These are phyloP conservation scores for Aspergillus chevalieri DNA, from an alignment of 2,329 filamentous ascomycete genomes.

Conservation along the genomic window DNA sequence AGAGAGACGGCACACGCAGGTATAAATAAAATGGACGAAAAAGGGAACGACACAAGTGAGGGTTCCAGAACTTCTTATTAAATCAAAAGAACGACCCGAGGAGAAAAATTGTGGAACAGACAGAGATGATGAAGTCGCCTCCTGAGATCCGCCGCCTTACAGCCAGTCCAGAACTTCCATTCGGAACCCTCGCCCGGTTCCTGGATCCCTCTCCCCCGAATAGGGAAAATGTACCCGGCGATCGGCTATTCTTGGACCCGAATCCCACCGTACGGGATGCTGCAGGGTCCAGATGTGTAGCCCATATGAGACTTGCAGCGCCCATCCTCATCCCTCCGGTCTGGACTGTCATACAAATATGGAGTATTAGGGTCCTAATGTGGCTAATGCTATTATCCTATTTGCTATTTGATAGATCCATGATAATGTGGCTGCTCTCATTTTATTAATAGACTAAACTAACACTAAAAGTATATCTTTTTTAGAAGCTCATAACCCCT, in stretches of 20 bases:
- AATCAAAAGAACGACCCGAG: too few species aligned
- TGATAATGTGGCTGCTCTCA: too few species aligned
- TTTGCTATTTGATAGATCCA: too few species aligned
- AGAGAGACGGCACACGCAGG: too few species aligned
- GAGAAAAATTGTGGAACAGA: too few species aligned
- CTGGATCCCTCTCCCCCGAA: background rate
- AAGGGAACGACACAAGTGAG: background rate
- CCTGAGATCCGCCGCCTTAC: background rate
- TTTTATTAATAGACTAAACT: background rate
- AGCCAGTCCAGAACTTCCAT: background rate
- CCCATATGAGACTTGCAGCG: background rate
- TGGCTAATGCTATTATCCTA: too few species aligned
- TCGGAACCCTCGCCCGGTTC: background rate
- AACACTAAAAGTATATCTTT: background rate
- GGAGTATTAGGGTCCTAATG: too few species aligned
- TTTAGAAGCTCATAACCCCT: background rate
- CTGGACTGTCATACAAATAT: too few species aligned
- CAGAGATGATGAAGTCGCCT: background rate
- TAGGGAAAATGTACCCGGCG: background rate
- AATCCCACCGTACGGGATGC: background rate
- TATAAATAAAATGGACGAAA: too few species aligned
- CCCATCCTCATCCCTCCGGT: background rate
- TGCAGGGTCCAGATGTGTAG: background rate
- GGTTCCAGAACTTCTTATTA: background rate
- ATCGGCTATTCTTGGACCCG: background rate